Percentiles rank a stretch among this genome's conserved stretches.
Evolutionary conservation across 805 yeast genomes (phyloP).

Genomic region (Candida bentonensis): DNA sequence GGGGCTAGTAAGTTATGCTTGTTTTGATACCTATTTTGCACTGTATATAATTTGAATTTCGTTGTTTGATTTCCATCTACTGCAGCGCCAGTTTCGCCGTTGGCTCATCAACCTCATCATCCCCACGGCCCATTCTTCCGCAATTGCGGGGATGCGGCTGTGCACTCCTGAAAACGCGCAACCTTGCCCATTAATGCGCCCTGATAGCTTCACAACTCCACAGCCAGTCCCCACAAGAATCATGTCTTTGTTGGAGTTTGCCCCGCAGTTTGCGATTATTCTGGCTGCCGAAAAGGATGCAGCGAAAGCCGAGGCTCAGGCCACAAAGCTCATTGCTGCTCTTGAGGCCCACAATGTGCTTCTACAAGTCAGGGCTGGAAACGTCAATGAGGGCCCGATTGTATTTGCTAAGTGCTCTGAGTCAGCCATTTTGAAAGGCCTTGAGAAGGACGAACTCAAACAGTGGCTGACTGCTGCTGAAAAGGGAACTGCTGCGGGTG

Average conservation of each 20-base stretch:
- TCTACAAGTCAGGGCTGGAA: neutral
- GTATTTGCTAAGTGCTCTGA: neutral
- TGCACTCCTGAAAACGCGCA: no score
- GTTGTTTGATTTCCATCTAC: no score
- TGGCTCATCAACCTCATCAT: no score
- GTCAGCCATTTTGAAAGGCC: neutral
- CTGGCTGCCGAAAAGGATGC: neutral
- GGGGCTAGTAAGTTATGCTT: no score
- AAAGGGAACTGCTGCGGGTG: neutral
- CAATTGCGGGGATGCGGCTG: no score
- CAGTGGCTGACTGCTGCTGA: constrained; percentile 1
- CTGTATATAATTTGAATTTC: no score
- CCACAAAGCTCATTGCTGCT: neutral
- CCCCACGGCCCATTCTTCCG: no score
- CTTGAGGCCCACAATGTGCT: neutral
- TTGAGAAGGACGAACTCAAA: neutral
- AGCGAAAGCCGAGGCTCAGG: neutral
- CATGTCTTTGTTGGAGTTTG: neutral
- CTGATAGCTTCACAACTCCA: no score
- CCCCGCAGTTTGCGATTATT: neutral
- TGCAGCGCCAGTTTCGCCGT: no score
- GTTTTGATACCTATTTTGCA: no score
- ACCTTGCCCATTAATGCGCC: no score
- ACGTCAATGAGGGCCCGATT: neutral
- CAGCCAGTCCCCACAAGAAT: no score